Conservation (phyloP, 2,329 filamentous ascomycete genomes). For the Arthrobotrys entomopaga region DNA sequence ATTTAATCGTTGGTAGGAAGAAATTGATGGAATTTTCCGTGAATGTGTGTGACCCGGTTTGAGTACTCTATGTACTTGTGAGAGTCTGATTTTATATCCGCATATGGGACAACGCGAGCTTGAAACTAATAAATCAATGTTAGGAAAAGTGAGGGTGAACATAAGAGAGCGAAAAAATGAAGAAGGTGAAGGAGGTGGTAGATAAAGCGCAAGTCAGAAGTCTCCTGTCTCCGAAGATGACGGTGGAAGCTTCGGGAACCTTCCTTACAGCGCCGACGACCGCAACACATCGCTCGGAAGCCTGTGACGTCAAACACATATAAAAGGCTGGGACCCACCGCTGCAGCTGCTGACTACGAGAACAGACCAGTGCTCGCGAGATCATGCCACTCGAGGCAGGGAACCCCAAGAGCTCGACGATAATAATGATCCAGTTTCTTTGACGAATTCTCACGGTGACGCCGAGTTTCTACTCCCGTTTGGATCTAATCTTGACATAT, state of each 20-base stretch:
- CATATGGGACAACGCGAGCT: background rate
- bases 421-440: too few species aligned
- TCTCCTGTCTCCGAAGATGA: constrained; percentile 17
- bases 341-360: background rate
- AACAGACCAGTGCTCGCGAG: constrained; percentile 6
- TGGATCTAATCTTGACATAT: too few species aligned
- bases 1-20: too few species aligned
- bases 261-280: constrained; percentile 41
- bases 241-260: constrained; percentile 54
- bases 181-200: background rate
- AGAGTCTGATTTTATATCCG: constrained; percentile 22
- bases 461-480: too few species aligned
- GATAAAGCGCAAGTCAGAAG: background rate
- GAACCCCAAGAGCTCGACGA: too few species aligned
- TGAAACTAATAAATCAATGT: background rate
- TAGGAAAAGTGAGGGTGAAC: background rate
- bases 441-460: too few species aligned
- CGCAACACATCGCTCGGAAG: constrained; percentile 35
- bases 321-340: background rate
- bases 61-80: background rate
- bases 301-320: constrained; percentile 47
- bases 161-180: background rate
- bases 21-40: too few species aligned
- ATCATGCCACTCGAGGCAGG: background rate
- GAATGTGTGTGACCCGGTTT: background rate